Conservation (phyloP, 176 grass and related monocot genomes). For the Oryza nivara region DNA sequence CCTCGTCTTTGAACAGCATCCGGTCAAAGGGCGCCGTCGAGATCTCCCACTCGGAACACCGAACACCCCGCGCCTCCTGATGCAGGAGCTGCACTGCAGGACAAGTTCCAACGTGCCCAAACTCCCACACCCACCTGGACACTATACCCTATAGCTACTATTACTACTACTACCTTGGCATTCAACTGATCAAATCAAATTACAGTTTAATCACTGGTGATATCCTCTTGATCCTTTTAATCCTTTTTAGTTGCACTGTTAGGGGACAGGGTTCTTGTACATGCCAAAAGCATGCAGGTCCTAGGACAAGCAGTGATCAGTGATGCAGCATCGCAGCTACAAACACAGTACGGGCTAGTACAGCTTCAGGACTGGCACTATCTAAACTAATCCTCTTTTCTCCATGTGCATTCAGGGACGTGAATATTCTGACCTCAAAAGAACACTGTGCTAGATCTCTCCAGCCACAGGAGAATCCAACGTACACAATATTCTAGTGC, state of each 20-base stretch:
- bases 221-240: background rate
- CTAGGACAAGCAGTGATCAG: conserved; percentile 14
- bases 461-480: conserved; percentile 36
- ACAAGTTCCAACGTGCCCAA: conserved; percentile 65
- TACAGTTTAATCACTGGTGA: background rate
- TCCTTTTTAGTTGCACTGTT: background rate
- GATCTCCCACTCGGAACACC: conserved; percentile 18
- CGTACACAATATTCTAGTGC: conserved; percentile 11
- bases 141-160: background rate
- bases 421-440: conserved; percentile 35
- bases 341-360: conserved; percentile 34
- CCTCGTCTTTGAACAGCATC: conserved; percentile 47
- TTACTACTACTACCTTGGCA: background rate
- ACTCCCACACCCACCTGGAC: conserved; percentile 50
- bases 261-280: conserved; percentile 40
- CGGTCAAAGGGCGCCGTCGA: conserved; percentile 48
- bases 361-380: conserved; percentile 19
- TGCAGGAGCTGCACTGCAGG: conserved; percentile 20
- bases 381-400: background rate
- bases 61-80: conserved; percentile 10
- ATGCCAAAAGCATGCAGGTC: conserved; percentile 34
- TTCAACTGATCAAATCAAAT: background rate
- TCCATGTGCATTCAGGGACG: background rate
- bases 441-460: background rate
- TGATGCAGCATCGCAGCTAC: background rate